Percentiles rank a stretch among this genome's conserved stretches.
These are phyloP conservation scores for Yamadazyma sp. DNA, from an alignment of 805 yeast species.

Conservation along the genomic window DNA sequence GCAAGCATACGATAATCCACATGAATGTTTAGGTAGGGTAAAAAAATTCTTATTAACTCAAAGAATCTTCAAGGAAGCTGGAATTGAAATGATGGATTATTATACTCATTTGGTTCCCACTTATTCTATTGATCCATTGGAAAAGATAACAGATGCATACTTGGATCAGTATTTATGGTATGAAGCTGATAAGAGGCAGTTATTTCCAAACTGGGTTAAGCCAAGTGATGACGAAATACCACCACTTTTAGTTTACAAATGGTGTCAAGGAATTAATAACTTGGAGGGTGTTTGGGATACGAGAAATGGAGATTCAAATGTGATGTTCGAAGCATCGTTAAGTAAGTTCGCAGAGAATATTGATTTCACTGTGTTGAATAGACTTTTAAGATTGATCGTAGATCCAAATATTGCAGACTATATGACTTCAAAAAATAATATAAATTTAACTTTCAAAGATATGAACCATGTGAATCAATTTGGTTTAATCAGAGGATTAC, in stretches of 20 bases:
- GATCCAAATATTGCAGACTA: slow-evolving; percentile 95
- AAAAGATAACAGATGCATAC: slow-evolving; percentile 94
- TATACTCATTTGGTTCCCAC: slow-evolving; percentile 83
- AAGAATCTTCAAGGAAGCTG: slow-evolving; percentile 87
- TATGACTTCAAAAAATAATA: slow-evolving; percentile 86
- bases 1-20: slow-evolving; percentile 96
- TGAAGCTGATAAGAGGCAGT: slow-evolving; percentile 80
- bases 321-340: slow-evolving; percentile 75
- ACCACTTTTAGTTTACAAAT: slow-evolving; percentile 85
- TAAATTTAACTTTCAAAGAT: slow-evolving; percentile 80
- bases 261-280: slow-evolving; percentile 90
- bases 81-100: slow-evolving; percentile 86
- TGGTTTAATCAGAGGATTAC: slow-evolving; percentile 86
- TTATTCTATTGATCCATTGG: slow-evolving; percentile 84
- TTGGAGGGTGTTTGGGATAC: slow-evolving; percentile 77
- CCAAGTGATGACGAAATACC: slow-evolving; percentile 94
- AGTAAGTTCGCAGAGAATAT: slow-evolving; percentile 76
- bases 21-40: slow-evolving; percentile 81
- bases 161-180: slow-evolving; percentile 95
- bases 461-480: slow-evolving; percentile 90
- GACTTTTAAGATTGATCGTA: slow-evolving; percentile 73
- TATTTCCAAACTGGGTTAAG: slow-evolving; percentile 95
- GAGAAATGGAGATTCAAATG: slow-evolving; percentile 70
- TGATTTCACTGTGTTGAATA: slow-evolving; percentile 82
- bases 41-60: slow-evolving; percentile 82